Conservation (phyloP, 495 filamentous ascomycete genomes). For the Lichenothelia convexa region DNA sequence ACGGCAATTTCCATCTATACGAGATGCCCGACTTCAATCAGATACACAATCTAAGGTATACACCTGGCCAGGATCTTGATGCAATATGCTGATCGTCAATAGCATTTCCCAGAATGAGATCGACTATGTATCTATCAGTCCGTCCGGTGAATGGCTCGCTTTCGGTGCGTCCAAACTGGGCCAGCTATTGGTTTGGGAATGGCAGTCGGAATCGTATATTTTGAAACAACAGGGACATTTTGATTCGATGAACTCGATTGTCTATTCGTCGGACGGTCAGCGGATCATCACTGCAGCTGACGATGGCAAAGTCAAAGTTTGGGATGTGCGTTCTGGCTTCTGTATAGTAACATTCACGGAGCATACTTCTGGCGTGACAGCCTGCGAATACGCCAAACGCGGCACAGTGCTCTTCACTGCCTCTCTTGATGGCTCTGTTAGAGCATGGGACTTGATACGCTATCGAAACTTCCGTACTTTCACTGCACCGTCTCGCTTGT, state of each 20-base stretch:
- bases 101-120: conserved; percentile 95
- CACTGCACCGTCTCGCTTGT: conserved; percentile 75
- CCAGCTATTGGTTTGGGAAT: conserved; percentile 94
- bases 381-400: conserved; percentile 81
- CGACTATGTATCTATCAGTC: conserved; percentile 81
- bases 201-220: conserved; percentile 99
- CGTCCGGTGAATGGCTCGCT: conserved; percentile 88
- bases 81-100: conserved; percentile 16
- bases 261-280: conserved; percentile 85
- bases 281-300: conserved; percentile 83
- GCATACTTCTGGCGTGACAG: conserved; percentile 88
- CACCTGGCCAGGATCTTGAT: background rate
- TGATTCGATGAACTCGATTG: conserved; percentile 85
- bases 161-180: conserved; percentile 94
- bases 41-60: conserved; percentile 63
- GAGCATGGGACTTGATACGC: conserved; percentile 91
- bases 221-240: conserved; percentile 95
- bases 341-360: conserved; percentile 97
- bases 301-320: conserved; percentile 95
- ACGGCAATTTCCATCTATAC: conserved; percentile 81
- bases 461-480: conserved; percentile 97
- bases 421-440: conserved; percentile 77
- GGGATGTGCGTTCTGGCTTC: conserved; percentile 91
- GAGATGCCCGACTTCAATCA: conserved; percentile 94
- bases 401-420: conserved; percentile 91